Evolutionary conservation across 495 filamentous ascomycete genomes (phyloP), one percentile per base, ranked within the genome.

Genomic region (Parathielavia appendiculata): DNA sequence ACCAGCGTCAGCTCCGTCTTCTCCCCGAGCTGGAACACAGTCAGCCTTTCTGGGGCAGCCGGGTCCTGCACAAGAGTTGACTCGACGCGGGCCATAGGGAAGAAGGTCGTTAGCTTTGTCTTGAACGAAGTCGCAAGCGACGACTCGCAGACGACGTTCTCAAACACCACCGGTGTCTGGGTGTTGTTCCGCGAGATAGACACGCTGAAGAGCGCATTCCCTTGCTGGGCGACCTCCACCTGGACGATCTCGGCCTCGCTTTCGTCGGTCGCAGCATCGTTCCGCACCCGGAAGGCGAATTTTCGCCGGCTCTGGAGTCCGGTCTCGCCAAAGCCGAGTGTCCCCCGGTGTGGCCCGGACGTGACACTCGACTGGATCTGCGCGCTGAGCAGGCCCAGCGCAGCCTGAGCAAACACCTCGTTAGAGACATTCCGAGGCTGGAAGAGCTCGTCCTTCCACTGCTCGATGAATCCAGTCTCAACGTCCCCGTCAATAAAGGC

Each of bases 381-480:
- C 45, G 69, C 53, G 45, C 56, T 60, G 23, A 88, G 76, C 38
- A 88, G 72, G 26, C 86, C 89, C 5, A 97, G 71, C 13, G 91
- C 95, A 14, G 89, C 90, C 69, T 98, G 93, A 8, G 84, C 86
- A 54, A 87, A 89, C 9, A 86, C 79, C 66, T 92, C 88, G 20
- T 85, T 73, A 6, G 79, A 76, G 14, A 83, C 76, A 0, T 63
- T 54, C 39, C 80, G 69, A 13, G 76, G 73, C 11, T 71, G 63
- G 62, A 93, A 92, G 1, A 93, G 78, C 58, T 91, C 87, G 16
- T 84, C 81, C 53, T 79, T 82, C 70, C 95, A 86, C 66, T 95
- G 96, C 43, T 87, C 84, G 62, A 98, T 97, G 69, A 93, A 99
- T 6, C 93, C 93, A 0, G 93, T 97, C 68, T 99, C 95, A 8